Evolutionary conservation across 2,329 filamentous ascomycete genomes (phyloP).

Genomic region (Colletotrichum tabaci): DNA sequence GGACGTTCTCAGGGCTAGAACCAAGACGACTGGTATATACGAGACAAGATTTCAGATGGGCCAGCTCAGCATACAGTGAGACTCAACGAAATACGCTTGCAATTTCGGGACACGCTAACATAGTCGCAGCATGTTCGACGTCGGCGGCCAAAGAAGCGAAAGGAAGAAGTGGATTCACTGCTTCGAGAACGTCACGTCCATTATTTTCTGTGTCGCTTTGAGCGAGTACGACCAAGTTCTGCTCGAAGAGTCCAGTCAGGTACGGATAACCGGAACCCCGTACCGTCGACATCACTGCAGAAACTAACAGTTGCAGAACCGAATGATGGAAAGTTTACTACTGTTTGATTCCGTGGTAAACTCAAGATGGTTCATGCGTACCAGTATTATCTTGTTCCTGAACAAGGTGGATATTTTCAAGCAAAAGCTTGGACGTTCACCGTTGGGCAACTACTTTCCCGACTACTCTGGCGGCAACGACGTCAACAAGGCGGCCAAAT

Average conservation of each 20-base stretch:
- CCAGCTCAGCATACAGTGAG: slow-evolving; percentile 97
- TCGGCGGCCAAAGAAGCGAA: slow-evolving; percentile 96
- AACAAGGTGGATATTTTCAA: slow-evolving; percentile 99
- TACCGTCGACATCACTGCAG: no score
- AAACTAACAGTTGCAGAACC: slow-evolving; percentile 75
- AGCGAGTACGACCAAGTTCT: slow-evolving; percentile 99
- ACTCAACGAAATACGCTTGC: background rate
- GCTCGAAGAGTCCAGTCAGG: slow-evolving; percentile 96
- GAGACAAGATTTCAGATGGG: slow-evolving; percentile 99
- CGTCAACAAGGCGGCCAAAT: slow-evolving; percentile 98
- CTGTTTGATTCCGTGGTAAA: slow-evolving; percentile 99
- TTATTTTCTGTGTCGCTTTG: slow-evolving; percentile 98
- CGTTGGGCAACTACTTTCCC: slow-evolving; percentile 94
- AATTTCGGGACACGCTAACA: background rate
- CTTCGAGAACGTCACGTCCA: slow-evolving; percentile 99
- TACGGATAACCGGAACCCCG: slow-evolving; percentile 59
- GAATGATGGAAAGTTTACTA: slow-evolving; percentile 98
- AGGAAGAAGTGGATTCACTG: slow-evolving; percentile 99
- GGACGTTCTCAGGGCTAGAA: slow-evolving; percentile 94
- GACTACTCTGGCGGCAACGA: slow-evolving; percentile 98
- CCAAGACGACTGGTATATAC: slow-evolving; percentile 99
- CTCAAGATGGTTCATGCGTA: slow-evolving; percentile 98
- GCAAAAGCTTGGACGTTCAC: slow-evolving; percentile 90
- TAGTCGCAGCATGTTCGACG: slow-evolving; percentile 95
- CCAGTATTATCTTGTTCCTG: slow-evolving; percentile 97